These are phyloP conservation scores for Termitomyces sp. DNA, from an alignment of 768 basidiomycete genomes.

Conservation along the genomic window DNA sequence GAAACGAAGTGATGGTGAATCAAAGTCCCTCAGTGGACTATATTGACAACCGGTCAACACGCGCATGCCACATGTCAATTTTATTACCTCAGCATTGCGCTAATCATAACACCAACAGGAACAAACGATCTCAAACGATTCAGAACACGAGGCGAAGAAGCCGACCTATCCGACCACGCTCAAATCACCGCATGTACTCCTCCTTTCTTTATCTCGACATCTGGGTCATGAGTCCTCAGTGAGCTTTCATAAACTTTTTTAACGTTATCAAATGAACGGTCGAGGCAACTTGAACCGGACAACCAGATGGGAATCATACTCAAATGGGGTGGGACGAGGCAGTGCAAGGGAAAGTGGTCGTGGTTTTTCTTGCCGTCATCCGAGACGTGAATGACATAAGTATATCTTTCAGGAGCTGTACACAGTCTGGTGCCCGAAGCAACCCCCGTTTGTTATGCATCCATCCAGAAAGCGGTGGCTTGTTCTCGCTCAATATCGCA, in stretches of 20 bases:
- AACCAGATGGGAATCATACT: neutral
- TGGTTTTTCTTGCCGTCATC: neutral
- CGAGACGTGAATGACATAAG: neutral
- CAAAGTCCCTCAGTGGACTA: conserved; percentile 2
- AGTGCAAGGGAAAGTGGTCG: conserved; percentile 2
- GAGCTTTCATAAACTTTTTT: neutral
- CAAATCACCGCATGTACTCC: conserved; percentile 3
- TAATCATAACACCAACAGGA: conserved; percentile 16
- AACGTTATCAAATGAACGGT: neutral
- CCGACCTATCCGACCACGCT: conserved; percentile 2
- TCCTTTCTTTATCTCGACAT: neutral
- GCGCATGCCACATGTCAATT: conserved; percentile 20
- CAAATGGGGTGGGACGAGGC: conserved; percentile 7
- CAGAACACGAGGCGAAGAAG: conserved; percentile 15
- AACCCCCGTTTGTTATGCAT: neutral
- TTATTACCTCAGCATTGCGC: conserved; percentile 17
- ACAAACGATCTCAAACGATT: too few species aligned
- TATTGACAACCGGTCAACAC: conserved; percentile 17
- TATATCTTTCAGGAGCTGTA: neutral
- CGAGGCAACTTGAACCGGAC: neutral
- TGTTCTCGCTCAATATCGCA: neutral
- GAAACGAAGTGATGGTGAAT: conserved; percentile 12
- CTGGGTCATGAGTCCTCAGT: neutral
- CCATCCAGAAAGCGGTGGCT: neutral
- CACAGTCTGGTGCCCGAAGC: neutral